phyloP scores from a whole-genome alignment of 805 yeast genomes.

The Pichia nanzhaoensis region DNA sequence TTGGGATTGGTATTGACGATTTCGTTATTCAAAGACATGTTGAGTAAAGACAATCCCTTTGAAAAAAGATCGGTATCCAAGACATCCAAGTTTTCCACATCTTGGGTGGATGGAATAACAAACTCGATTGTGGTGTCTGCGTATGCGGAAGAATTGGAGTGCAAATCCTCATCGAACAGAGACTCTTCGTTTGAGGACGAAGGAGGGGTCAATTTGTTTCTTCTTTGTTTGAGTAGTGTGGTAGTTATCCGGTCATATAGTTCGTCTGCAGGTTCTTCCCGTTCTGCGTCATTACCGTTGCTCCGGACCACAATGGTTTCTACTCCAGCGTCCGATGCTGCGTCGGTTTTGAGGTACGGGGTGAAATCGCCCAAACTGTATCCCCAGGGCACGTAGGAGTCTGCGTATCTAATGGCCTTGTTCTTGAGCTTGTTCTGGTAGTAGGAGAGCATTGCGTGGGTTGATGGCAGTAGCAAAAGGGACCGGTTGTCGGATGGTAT shows the following conservation, averaged over 20 bases:
- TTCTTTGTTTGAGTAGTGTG: slow-evolving; percentile 6
- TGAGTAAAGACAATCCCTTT: slow-evolving; percentile 16
- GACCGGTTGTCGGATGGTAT: no score
- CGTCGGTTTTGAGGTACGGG: slow-evolving; percentile 2
- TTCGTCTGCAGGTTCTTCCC: slow-evolving; percentile 2
- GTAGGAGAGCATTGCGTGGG: slow-evolving; percentile 1
- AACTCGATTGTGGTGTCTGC: slow-evolving; percentile 7
- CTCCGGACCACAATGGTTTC: slow-evolving; percentile 5
- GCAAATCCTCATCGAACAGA: neutral
- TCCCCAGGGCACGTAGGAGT: slow-evolving; percentile 15
- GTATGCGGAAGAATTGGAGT: neutral
- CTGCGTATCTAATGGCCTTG: slow-evolving; percentile 10
- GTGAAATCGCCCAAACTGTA: slow-evolving; percentile 15
- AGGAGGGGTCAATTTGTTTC: neutral
- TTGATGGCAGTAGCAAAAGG: no score
- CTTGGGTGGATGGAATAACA: neutral
- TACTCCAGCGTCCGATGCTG: neutral
- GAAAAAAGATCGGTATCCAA: neutral
- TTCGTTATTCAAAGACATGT: slow-evolving; percentile 16
- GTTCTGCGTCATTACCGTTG: neutral
- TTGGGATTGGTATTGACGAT: slow-evolving; percentile 2
- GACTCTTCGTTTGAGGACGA: neutral
- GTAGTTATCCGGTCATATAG: slow-evolving; percentile 2
- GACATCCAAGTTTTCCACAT: slow-evolving; percentile 2
- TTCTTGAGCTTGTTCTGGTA: slow-evolving; percentile 7